Percentiles rank a stretch among this genome's conserved stretches.
Evolutionary conservation across 148 eudicot genomes (phyloP).

Genomic region (Limonium bicolor): DNA sequence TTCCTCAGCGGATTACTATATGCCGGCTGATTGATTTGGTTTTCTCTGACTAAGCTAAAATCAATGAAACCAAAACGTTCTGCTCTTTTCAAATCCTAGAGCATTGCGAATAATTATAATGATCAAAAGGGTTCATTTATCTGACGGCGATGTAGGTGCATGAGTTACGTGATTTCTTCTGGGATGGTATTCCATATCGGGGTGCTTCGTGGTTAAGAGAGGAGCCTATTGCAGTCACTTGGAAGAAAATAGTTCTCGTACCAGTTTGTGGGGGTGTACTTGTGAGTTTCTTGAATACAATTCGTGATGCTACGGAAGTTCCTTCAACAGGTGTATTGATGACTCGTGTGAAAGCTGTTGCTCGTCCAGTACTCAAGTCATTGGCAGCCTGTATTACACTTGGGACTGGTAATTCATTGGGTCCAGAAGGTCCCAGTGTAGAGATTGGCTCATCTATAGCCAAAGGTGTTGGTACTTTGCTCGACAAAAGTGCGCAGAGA

Average conservation of each 20-base stretch:
- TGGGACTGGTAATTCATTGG: constrained; percentile 88
- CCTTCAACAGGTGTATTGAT: constrained; percentile 18
- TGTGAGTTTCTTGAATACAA: constrained; percentile 43
- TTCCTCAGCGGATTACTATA: too few species aligned
- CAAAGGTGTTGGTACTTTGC: constrained; percentile 44
- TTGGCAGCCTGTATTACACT: constrained; percentile 80
- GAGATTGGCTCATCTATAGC: constrained; percentile 88
- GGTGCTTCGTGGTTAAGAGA: constrained; percentile 94
- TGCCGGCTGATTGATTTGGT: too few species aligned
- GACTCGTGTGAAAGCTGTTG: constrained; percentile 19
- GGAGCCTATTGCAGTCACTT: constrained; percentile 32
- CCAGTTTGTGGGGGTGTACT: constrained; percentile 73
- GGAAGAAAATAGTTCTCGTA: constrained; percentile 54
- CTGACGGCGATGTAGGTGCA: constrained; percentile 39
- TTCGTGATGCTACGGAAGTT: constrained; percentile 32
- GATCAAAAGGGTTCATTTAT: too few species aligned
- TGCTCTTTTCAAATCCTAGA: too few species aligned
- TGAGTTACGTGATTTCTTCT: constrained; percentile 68
- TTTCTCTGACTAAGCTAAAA: too few species aligned
- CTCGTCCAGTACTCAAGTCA: constrained; percentile 55
- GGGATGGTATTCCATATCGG: constrained; percentile 73
- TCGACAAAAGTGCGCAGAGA: constrained; percentile 25
- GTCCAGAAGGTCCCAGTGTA: constrained; percentile 98
- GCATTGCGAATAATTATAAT: too few species aligned
- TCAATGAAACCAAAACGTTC: too few species aligned